Evolutionary conservation across 495 filamentous ascomycete genomes (phyloP).

Genomic region (Penicillium atrosanguineum): DNA sequence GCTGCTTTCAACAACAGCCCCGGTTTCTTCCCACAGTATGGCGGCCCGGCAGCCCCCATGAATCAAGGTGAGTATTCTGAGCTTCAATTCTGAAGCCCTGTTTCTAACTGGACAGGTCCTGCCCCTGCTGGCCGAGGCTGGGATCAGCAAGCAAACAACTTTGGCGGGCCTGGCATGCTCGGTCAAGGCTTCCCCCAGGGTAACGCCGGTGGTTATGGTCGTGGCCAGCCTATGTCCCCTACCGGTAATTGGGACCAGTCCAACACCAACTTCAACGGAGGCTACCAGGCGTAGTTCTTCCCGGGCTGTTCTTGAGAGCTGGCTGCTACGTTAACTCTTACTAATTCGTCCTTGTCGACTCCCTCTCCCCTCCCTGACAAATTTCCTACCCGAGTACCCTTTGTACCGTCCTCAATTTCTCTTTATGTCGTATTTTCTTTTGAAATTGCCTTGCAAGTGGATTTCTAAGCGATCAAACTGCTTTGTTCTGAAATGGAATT

Average conservation of each 20-base stretch:
- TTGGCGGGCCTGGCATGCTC: constrained; percentile 55
- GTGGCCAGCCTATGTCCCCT: constrained; percentile 71
- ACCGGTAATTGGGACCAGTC: constrained; percentile 67
- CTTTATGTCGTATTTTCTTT: constrained; percentile 17
- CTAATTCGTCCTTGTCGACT: neutral
- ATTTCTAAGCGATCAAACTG: constrained; percentile 46
- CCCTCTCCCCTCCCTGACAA: neutral
- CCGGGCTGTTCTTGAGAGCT: neutral
- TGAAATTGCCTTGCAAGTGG: constrained; percentile 36
- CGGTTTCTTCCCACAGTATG: constrained; percentile 92
- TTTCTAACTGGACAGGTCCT: constrained; percentile 40
- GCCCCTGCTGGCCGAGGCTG: constrained; percentile 61
- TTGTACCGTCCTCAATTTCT: neutral
- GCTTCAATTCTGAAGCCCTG: constrained; percentile 1
- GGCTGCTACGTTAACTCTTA: neutral
- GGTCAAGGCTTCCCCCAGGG: constrained; percentile 59
- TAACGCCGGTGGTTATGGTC: constrained; percentile 77
- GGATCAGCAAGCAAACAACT: constrained; percentile 60
- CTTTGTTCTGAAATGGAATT: constrained; percentile 47
- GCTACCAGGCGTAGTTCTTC: constrained; percentile 49
- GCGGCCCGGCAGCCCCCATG: constrained; percentile 67
- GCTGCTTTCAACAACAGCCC: constrained; percentile 69
- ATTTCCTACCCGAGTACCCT: neutral
- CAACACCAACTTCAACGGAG: constrained; percentile 53
- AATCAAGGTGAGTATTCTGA: constrained; percentile 55